Base-by-base conservation (phyloP, 805 yeast species). In the Zygosaccharomyces lentus region DNA sequence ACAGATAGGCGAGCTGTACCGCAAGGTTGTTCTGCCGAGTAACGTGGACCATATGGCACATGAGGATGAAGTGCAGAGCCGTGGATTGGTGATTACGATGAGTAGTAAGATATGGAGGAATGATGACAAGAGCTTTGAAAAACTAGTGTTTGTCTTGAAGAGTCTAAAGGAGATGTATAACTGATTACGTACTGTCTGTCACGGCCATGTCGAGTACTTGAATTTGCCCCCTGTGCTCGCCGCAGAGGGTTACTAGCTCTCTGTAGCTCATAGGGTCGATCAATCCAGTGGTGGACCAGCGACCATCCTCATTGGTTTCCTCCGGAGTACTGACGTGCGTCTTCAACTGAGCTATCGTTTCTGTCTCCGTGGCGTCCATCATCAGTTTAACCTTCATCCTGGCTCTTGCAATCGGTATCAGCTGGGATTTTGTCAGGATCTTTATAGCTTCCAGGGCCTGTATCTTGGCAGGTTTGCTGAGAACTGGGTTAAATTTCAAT, bases 371-470 rank as follows among this genome's bases (percentile, higher is more conserved):
- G 7, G 75, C 70, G 19, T 74, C 72, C 38, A 86, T 66, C 0
- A 75, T 65, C n/a, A 88, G 69, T 53, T 81, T 80, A 32, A 93
- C 76, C 66, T 87, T 82, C 99, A 93, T 93, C 57, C 84, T 83
- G 0, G 98, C 98, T 54, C 99, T 75, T 0, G 88, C 95, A 47
- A 93, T 90, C 8, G 98, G 98, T 23, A 93, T 84, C 26, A 89
- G 71, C 65, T 93, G 98, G 53, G 79, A 77, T 26, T 81, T 77
- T 3, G 87, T 82, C 41, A 93, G 70, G 41, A 84, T 62, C 59
- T 80, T 85, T 53, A 93, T 90, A 3, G 95, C 96, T 46, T 93
- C 98, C 37, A 93, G 68, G 0, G 98, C 97, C 64, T 89, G 96
- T 9, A 77, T 74, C 66, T 93, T 93, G 24, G 96, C 86, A 6